Percentiles rank a stretch among this genome's conserved stretches.
These are phyloP conservation scores for Pythium phragmiticola DNA, from an alignment of 352 stramenopile genomes.

Conservation along the genomic window DNA sequence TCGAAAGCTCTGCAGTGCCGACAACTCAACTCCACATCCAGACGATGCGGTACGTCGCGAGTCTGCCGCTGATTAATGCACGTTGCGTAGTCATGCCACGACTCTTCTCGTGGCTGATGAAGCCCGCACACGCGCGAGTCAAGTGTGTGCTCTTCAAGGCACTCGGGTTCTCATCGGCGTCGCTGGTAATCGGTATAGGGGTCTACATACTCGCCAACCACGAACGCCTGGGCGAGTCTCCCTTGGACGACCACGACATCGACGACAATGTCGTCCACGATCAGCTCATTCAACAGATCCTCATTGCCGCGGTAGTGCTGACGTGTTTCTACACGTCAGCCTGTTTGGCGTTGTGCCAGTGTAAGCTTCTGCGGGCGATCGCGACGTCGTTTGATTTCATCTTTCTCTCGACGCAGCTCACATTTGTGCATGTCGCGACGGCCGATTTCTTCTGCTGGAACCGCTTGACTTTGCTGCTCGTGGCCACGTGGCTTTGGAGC, in stretches of 20 bases:
- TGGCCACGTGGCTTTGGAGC: conserved; percentile 22
- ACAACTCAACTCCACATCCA: conserved; percentile 9
- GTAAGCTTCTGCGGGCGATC: conserved; percentile 3
- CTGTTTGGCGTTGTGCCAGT: conserved; percentile 12
- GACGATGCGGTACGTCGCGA: conserved; percentile 14
- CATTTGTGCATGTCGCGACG: conserved; percentile 19
- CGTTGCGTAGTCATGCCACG: not conserved
- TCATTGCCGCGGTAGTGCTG: not conserved
- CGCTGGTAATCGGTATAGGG: conserved; percentile 3
- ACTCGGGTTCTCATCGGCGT: not conserved
- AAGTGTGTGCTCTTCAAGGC: not conserved
- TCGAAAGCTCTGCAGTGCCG: not conserved
- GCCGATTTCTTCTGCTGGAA: conserved; percentile 26
- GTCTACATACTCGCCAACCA: conserved; percentile 6
- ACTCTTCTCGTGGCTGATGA: conserved; percentile 10
- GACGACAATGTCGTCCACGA: not conserved
- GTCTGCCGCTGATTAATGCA: conserved; percentile 10
- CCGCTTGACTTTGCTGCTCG: conserved; percentile 7
- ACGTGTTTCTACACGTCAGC: conserved; percentile 1
- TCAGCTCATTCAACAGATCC: not conserved
- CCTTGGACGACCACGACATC: not conserved
- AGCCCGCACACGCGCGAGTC: not conserved
- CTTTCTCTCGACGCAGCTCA: conserved; percentile 24
- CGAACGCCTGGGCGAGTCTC: not conserved
- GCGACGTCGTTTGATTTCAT: conserved; percentile 26